These are phyloP conservation scores for Parsonsia alboflavescens DNA, from an alignment of 257 asterid genomes.

Conservation along the genomic window DNA sequence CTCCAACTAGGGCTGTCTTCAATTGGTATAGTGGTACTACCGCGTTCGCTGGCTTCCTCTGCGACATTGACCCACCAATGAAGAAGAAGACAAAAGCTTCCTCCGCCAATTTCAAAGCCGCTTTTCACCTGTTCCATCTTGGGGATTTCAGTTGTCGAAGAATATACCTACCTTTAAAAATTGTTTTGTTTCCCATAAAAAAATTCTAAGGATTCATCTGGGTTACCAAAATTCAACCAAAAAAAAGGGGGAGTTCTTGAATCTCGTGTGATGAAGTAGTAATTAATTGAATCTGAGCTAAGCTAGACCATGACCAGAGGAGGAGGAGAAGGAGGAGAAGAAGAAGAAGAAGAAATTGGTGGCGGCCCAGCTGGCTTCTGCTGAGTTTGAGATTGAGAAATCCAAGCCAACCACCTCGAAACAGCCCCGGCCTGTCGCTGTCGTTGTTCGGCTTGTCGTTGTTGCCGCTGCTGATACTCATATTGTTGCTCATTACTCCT, in stretches of 20 bases:
- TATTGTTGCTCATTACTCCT: constrained; percentile 41
- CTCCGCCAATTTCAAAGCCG: not conserved
- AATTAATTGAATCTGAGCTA: not conserved
- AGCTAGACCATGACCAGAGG: not conserved
- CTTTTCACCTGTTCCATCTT: not conserved
- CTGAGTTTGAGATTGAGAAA: constrained; percentile 51
- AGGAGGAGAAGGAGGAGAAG: not conserved
- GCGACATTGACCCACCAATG: not conserved
- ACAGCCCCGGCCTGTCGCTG: constrained; percentile 38
- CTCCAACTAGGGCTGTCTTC: not conserved
- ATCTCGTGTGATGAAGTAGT: not conserved
- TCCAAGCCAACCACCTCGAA: constrained; percentile 79
- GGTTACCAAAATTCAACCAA: not conserved
- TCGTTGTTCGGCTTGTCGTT: constrained; percentile 18
- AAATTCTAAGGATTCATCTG: not conserved
- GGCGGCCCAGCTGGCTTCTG: not conserved
- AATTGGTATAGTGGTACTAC: not conserved
- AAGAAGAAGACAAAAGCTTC: not conserved
- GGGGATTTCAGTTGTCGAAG: not conserved
- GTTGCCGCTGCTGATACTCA: constrained; percentile 29
- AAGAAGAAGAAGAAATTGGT: not conserved
- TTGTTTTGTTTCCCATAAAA: not conserved
- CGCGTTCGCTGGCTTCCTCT: not conserved
- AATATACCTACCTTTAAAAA: not conserved
- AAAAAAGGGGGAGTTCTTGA: not conserved